phyloP scores from a whole-genome alignment of 106 monocot genomes.

The Phalaenopsis aphrodite region DNA sequence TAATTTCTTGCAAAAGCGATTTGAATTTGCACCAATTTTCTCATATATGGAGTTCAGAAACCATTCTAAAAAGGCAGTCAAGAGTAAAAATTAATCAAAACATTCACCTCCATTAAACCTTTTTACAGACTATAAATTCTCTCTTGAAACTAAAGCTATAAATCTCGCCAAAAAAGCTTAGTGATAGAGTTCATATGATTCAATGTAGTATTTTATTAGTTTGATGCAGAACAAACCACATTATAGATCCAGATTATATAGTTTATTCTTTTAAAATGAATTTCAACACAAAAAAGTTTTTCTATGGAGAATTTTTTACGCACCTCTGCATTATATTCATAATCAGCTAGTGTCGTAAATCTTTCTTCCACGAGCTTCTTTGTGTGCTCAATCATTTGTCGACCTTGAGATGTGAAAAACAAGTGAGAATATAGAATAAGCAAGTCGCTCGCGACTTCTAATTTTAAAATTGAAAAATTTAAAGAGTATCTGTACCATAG shows the following conservation, averaged over 20 bases:
- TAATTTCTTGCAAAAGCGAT: background rate
- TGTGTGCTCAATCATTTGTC: constrained; percentile 99
- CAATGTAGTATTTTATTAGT: background rate
- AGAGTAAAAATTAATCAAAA: background rate
- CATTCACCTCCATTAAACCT: background rate
- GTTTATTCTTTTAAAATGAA: background rate
- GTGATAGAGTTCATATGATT: background rate
- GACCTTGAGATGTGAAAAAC: constrained; percentile 40
- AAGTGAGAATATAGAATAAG: constrained; percentile 8
- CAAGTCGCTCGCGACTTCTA: too few species aligned
- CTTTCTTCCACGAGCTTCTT: constrained; percentile 95
- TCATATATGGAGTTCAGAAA: background rate
- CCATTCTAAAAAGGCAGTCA: background rate
- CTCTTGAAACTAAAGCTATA: background rate
- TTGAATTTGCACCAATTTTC: background rate
- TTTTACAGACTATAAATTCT: background rate
- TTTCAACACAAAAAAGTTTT: background rate
- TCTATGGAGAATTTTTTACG: background rate
- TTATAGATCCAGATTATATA: background rate
- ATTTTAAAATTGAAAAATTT: background rate
- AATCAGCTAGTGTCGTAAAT: constrained; percentile 74
- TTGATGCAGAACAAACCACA: background rate
- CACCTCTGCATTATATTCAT: constrained; percentile 97
- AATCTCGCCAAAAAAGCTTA: background rate
- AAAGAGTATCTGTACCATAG: constrained; percentile 60